Conservation (phyloP, 768 basidiomycete genomes). For the Gloeophyllum trabeum region DNA sequence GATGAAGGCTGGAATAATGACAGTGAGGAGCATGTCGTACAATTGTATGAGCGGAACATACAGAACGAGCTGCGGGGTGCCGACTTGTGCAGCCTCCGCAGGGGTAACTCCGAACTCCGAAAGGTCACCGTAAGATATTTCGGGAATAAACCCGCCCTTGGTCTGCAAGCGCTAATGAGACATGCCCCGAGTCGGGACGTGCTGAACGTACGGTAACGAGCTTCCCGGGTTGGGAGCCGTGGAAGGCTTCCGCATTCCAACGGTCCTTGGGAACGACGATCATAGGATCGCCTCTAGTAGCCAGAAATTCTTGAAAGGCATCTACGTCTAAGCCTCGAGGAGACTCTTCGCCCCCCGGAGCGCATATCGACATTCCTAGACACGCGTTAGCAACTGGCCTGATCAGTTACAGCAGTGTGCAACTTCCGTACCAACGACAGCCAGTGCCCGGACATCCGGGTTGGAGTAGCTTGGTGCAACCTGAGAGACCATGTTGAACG, state of each 20-base stretch:
- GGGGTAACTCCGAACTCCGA: constrained; percentile 12
- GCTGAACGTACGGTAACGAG: constrained; percentile 1
- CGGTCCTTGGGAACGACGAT: constrained; percentile 4
- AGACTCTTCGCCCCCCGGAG: constrained; percentile 3
- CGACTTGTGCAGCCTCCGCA: constrained; percentile 3
- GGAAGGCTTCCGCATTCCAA: constrained; percentile 6
- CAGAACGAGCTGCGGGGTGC: neutral
- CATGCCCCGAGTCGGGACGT: neutral
- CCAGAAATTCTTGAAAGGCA: constrained; percentile 4
- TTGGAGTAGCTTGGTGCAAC: no score
- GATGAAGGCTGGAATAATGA: constrained; percentile 7
- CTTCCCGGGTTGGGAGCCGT: constrained; percentile 5
- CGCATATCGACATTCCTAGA: constrained; percentile 4
- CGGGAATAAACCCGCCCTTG: constrained; percentile 6
- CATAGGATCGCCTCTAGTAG: neutral
- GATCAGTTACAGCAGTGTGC: neutral
- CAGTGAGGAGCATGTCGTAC: no score
- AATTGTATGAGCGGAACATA: constrained; percentile 1
- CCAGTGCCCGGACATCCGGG: constrained; percentile 3
- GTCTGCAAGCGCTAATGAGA: constrained; percentile 1
- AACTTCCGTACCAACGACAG: constrained; percentile 4
- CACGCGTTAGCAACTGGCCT: neutral
- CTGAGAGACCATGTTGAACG: no score
- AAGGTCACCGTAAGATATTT: constrained; percentile 4
- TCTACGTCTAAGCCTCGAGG: constrained; percentile 2